phyloP scores from a whole-genome alignment of 805 yeast species.

The Kuraishia ogatae region DNA sequence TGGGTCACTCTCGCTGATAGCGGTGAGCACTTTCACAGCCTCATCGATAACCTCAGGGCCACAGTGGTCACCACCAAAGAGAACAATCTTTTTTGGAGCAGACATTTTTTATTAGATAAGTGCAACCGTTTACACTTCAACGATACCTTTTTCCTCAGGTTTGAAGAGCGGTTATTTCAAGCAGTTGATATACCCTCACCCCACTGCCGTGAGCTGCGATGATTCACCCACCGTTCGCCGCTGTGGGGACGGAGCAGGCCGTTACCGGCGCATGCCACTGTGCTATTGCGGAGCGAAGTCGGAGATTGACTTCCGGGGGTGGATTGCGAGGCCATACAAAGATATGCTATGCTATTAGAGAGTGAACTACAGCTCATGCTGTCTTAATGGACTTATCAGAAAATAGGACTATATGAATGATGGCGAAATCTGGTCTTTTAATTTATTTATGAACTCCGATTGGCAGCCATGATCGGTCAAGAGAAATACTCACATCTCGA shows the following conservation, averaged over 20 bases:
- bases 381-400: too few species aligned
- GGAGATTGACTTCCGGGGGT: not conserved
- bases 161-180: not conserved
- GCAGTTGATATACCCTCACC: not conserved
- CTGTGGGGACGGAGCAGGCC: not conserved
- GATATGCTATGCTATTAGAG: too few species aligned
- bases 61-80: slow-evolving; percentile 95
- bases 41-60: slow-evolving; percentile 86
- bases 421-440: too few species aligned
- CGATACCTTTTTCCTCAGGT: too few species aligned
- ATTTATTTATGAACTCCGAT: too few species aligned
- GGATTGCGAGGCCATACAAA: not conserved
- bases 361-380: too few species aligned
- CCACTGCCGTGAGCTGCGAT: not conserved
- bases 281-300: not conserved
- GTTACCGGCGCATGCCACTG: not conserved
- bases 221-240: not conserved
- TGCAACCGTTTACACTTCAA: slow-evolving; percentile 6
- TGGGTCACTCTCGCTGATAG: slow-evolving; percentile 56
- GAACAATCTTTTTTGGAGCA: slow-evolving; percentile 61
- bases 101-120: slow-evolving; percentile 4
- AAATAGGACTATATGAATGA: too few species aligned
- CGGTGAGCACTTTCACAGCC: slow-evolving; percentile 82
- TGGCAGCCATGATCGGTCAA: too few species aligned
- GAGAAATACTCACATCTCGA: too few species aligned